Evolutionary conservation across 106 monocot genomes (phyloP).

Genomic region (Vanilla planifolia): DNA sequence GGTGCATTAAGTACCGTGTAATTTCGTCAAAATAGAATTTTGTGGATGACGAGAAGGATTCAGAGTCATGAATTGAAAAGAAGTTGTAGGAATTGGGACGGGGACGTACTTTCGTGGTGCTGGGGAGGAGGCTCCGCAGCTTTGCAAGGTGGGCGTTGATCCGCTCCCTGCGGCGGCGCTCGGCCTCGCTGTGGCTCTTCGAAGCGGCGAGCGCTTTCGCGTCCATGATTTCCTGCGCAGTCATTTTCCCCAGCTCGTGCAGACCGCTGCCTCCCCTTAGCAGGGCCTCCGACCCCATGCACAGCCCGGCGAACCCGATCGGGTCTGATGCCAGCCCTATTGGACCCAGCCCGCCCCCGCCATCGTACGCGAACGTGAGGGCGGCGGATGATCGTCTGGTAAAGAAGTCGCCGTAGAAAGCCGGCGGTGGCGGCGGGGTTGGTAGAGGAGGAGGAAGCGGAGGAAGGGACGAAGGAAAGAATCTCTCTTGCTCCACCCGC

Average conservation of each 20-base stretch:
- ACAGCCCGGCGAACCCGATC: conserved; percentile 28
- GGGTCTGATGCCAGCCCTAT: conserved; percentile 10
- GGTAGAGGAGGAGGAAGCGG: conserved; percentile 20
- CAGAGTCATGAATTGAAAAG: too few relatives aligned
- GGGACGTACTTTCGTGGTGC: conserved; percentile 70
- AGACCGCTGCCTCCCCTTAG: conserved; percentile 13
- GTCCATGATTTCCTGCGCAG: conserved; percentile 89
- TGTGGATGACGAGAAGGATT: too few relatives aligned
- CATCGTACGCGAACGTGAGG: conserved; percentile 28
- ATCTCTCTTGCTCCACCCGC: neutral
- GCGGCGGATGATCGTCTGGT: conserved; percentile 9
- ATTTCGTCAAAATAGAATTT: too few relatives aligned
- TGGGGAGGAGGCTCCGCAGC: conserved; percentile 87
- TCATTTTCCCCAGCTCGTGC: conserved; percentile 72
- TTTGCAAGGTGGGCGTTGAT: conserved; percentile 83
- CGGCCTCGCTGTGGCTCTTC: conserved; percentile 97
- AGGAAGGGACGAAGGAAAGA: conserved; percentile 7
- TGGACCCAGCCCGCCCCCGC: neutral
- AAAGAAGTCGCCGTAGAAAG: conserved; percentile 15
- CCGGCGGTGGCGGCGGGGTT: conserved; percentile 14
- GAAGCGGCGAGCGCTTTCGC: conserved; percentile 96
- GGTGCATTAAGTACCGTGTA: too few relatives aligned
- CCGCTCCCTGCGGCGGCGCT: conserved; percentile 81
- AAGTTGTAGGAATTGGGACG: too few relatives aligned
- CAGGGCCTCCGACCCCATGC: conserved; percentile 17